phyloP scores from a whole-genome alignment of 106 monocot genomes.

The Ottelia alismoides region DNA sequence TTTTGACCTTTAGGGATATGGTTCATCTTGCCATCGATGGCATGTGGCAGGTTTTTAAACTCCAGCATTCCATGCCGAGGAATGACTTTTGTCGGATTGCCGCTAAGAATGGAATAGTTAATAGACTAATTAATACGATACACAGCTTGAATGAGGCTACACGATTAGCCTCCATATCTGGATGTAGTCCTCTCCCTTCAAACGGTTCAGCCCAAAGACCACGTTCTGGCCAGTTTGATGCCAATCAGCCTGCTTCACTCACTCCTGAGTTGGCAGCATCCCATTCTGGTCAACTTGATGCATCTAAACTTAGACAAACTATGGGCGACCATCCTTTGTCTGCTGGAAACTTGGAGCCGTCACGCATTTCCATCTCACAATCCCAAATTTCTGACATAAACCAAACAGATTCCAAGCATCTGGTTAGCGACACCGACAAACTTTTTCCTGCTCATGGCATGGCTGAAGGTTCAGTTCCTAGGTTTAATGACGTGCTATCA shows the following conservation, averaged over 20 bases:
- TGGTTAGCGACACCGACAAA: conserved; percentile 26
- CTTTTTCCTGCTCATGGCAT: conserved; percentile 9
- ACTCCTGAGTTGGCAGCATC: conserved; percentile 19
- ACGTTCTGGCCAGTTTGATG: conserved; percentile 56
- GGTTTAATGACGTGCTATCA: conserved; percentile 24
- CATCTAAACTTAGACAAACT: conserved; percentile 21
- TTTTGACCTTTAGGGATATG: conserved; percentile 62
- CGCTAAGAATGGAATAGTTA: conserved; percentile 83
- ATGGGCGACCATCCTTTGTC: conserved; percentile 22
- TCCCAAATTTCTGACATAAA: conserved; percentile 26
- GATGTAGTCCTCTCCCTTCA: conserved; percentile 33
- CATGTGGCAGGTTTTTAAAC: conserved; percentile 94
- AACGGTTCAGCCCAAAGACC: conserved; percentile 39
- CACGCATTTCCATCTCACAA: conserved; percentile 15
- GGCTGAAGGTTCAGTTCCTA: conserved; percentile 33
- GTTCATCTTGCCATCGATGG: conserved; percentile 94
- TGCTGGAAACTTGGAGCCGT: conserved; percentile 20
- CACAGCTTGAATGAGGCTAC: conserved; percentile 93
- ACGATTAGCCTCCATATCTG: conserved; percentile 45
- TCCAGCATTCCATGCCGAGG: conserved; percentile 63
- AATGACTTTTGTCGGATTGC: conserved; percentile 90
- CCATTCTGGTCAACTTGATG: conserved; percentile 36
- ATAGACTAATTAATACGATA: conserved; percentile 74
- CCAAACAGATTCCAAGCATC: conserved; percentile 28
- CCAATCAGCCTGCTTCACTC: conserved; percentile 11